Conservation (phyloP, 768 basidiomycete species). For the Tulasnella sp. region DNA sequence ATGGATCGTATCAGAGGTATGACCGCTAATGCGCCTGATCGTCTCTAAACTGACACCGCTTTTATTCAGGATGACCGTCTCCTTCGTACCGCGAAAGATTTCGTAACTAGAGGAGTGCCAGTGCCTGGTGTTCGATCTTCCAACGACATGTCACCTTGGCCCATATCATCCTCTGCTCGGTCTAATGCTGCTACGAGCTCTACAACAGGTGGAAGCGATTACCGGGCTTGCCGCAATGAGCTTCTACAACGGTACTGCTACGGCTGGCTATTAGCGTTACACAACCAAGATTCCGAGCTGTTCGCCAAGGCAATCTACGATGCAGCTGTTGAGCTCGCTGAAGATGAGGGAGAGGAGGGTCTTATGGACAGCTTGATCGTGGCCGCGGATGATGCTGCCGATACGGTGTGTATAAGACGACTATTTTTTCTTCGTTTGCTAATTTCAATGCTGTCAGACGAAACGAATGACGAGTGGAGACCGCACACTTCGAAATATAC, state of each 20-base stretch:
- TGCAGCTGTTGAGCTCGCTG: slow-evolving; percentile 39
- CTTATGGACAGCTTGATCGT: neutral
- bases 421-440: neutral
- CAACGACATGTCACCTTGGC: slow-evolving; percentile 45
- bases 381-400: neutral
- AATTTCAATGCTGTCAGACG: no score
- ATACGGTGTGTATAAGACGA: neutral
- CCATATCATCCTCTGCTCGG: slow-evolving; percentile 24
- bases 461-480: slow-evolving; percentile 28
- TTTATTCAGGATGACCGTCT: slow-evolving; percentile 50
- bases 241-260: slow-evolving; percentile 47
- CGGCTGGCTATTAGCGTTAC: slow-evolving; percentile 61
- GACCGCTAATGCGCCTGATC: slow-evolving; percentile 14
- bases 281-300: slow-evolving; percentile 44
- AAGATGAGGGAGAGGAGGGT: slow-evolving; percentile 18
- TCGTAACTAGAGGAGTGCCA: slow-evolving; percentile 43
- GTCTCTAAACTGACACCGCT: neutral
- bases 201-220: slow-evolving; percentile 45
- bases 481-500: slow-evolving; percentile 39
- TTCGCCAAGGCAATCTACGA: slow-evolving; percentile 49
- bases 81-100: slow-evolving; percentile 56
- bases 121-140: slow-evolving; percentile 55
- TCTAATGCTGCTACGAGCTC: neutral
- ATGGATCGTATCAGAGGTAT: slow-evolving; percentile 70
- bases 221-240: slow-evolving; percentile 47